Percentiles rank a stretch among this genome's conserved stretches.
These are phyloP conservation scores for Mycena chlorophos DNA, from an alignment of 768 basidiomycete species.

Conservation along the genomic window DNA sequence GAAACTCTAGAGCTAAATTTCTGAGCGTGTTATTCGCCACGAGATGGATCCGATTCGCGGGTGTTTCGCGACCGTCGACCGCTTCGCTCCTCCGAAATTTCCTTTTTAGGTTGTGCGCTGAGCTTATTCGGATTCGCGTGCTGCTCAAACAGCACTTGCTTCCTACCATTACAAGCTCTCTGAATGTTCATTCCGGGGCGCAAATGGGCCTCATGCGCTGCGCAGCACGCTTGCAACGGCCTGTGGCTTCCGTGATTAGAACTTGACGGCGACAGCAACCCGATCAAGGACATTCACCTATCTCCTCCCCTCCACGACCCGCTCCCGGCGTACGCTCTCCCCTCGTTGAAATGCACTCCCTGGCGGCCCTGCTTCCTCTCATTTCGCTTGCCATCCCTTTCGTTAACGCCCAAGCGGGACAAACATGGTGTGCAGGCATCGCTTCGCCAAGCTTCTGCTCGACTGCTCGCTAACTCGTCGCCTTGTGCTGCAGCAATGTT, in stretches of 20 bases:
- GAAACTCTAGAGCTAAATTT: no score
- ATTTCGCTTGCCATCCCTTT: slow-evolving; percentile 17
- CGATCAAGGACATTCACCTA: slow-evolving; percentile 13
- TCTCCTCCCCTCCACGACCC: slow-evolving; percentile 8
- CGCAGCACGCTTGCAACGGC: no score
- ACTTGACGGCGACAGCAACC: background rate
- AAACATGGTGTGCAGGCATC: slow-evolving; percentile 15
- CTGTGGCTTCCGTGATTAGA: no score
- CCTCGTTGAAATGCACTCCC: slow-evolving; percentile 22
- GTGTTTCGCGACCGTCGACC: background rate
- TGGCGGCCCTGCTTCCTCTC: slow-evolving; percentile 23
- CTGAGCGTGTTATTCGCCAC: no score
- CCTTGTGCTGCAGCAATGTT: slow-evolving; percentile 36
- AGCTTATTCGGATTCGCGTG: background rate
- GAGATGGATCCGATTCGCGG: no score
- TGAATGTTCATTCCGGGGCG: background rate
- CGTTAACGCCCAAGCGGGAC: slow-evolving; percentile 19
- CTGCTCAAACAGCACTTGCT: slow-evolving; percentile 6
- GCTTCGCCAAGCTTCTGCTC: background rate
- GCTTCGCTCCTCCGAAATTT: slow-evolving; percentile 4
- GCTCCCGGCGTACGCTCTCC: slow-evolving; percentile 20
- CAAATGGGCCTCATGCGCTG: no score
- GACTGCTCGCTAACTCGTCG: background rate
- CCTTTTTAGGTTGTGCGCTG: slow-evolving; percentile 10
- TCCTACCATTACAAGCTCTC: slow-evolving; percentile 8